Evolutionary conservation across 768 basidiomycete genomes (phyloP).

Genomic region (Roridomyces roridus): DNA sequence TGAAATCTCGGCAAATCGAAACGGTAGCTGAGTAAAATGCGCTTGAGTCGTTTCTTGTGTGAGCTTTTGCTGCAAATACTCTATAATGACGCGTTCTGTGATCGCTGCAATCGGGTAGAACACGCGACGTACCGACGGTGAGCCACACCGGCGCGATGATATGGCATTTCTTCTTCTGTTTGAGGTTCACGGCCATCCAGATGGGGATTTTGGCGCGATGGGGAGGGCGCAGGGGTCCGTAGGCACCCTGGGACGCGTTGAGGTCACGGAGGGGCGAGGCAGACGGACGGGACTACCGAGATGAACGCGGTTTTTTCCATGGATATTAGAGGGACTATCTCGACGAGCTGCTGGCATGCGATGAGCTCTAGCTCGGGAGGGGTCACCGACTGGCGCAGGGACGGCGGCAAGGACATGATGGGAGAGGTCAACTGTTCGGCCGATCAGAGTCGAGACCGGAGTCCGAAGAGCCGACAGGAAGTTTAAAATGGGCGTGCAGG

Average conservation of each 20-base stretch:
- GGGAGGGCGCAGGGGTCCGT: slow-evolving; percentile 92
- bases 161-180: slow-evolving; percentile 93
- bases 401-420: slow-evolving; percentile 78
- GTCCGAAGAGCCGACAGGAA: background rate
- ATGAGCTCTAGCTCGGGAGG: slow-evolving; percentile 90
- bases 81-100: slow-evolving; percentile 46
- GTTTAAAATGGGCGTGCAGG: too few relatives aligned
- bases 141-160: slow-evolving; percentile 93
- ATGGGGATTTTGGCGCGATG: slow-evolving; percentile 85
- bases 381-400: slow-evolving; percentile 73
- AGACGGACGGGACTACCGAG: slow-evolving; percentile 58
- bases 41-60: slow-evolving; percentile 74
- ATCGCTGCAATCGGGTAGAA: background rate
- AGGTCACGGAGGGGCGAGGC: slow-evolving; percentile 18
- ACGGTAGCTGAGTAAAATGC: slow-evolving; percentile 82
- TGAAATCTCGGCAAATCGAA: slow-evolving; percentile 88
- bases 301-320: slow-evolving; percentile 94
- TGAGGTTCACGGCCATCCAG: slow-evolving; percentile 95
- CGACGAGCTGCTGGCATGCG: slow-evolving; percentile 82
- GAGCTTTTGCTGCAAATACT: slow-evolving; percentile 79
- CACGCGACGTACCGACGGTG: slow-evolving; percentile 66
- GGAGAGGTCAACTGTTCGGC: too few relatives aligned
- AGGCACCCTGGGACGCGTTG: slow-evolving; percentile 70
- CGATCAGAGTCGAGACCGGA: too few relatives aligned
- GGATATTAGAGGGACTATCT: slow-evolving; percentile 86